These are phyloP conservation scores for Trichophyton simii DNA, from an alignment of 2,329 filamentous ascomycete species.

Conservation along the genomic window DNA sequence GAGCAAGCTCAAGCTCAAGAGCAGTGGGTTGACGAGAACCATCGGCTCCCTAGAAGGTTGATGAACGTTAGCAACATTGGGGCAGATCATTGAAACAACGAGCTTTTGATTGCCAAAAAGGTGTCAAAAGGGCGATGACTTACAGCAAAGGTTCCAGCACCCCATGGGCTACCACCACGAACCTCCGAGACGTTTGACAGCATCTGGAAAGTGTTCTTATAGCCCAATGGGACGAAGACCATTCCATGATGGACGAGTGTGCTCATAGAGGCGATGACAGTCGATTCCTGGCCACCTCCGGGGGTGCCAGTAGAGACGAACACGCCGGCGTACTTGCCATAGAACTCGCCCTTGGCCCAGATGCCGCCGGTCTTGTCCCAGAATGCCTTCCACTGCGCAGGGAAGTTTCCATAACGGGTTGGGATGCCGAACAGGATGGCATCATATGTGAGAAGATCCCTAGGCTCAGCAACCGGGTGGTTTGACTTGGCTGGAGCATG, in stretches of 20 bases:
- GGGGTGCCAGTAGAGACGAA: constrained; percentile 77
- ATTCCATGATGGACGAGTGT: constrained; percentile 89
- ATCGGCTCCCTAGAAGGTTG: constrained; percentile 42
- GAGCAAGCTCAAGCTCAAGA: constrained; percentile 67
- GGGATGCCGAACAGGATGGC: constrained; percentile 88
- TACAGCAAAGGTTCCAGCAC: constrained; percentile 78
- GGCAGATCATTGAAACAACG: neutral
- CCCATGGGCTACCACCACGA: constrained; percentile 82
- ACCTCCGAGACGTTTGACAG: constrained; percentile 64
- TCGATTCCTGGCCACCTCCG: constrained; percentile 90
- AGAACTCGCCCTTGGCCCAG: constrained; percentile 65
- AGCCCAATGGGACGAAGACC: constrained; percentile 91
- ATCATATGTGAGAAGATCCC: constrained; percentile 62
- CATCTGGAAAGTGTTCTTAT: constrained; percentile 62
- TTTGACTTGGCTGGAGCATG: constrained; percentile 65
- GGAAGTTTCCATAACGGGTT: constrained; percentile 94
- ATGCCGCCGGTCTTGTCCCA: constrained; percentile 83
- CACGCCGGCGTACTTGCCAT: constrained; percentile 79
- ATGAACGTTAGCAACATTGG: constrained; percentile 8
- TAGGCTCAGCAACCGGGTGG: constrained; percentile 51
- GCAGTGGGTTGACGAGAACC: constrained; percentile 69
- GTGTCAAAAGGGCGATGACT: constrained; percentile 15
- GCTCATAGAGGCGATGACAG: constrained; percentile 65
- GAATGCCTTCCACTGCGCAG: constrained; percentile 75
- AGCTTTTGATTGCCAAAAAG: neutral